A percentile compares a stretch with the other conserved stretches of the same genome.
These are phyloP conservation scores for Colletotrichum truncatum DNA, from an alignment of 2,329 filamentous ascomycete genomes.

Conservation along the genomic window DNA sequence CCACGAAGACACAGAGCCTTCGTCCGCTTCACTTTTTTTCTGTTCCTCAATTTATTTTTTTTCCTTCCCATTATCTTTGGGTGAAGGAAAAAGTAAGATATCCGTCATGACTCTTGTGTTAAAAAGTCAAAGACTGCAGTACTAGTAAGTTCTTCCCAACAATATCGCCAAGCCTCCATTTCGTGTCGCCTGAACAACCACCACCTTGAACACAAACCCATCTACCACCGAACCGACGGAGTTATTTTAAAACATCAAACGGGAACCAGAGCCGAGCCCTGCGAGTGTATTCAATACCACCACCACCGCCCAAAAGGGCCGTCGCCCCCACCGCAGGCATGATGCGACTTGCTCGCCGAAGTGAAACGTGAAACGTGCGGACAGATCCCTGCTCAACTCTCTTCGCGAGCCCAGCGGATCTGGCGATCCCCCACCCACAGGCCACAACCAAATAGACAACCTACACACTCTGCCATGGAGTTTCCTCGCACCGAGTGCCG, in stretches of 20 bases:
- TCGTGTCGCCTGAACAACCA: background rate
- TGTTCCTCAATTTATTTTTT: background rate
- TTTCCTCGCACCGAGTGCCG: background rate
- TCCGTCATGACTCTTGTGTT: too few species aligned
- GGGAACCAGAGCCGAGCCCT: slow-evolving; percentile 7
- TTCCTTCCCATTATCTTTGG: too few species aligned
- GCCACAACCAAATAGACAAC: background rate
- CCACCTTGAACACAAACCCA: background rate
- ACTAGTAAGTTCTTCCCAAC: background rate
- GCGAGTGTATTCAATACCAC: too few species aligned
- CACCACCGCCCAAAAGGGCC: too few species aligned
- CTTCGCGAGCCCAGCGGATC: slow-evolving; percentile 5
- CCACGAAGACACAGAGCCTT: background rate
- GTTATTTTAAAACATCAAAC: slow-evolving; percentile 18
- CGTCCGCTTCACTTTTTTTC: background rate
- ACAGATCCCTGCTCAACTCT: slow-evolving; percentile 27
- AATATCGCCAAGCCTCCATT: slow-evolving; percentile 1
- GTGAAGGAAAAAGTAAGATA: background rate
- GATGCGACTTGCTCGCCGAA: slow-evolving; percentile 27
- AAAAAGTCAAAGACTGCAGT: too few species aligned
- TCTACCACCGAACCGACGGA: background rate
- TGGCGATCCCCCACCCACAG: slow-evolving; percentile 14
- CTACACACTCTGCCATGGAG: background rate
- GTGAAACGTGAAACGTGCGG: slow-evolving; percentile 30
- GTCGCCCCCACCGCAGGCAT: background rate